Evolutionary conservation across 441 rosid species (phyloP), one percentile per base, ranked within the genome.

Genomic region (Croton laevigatus): DNA sequence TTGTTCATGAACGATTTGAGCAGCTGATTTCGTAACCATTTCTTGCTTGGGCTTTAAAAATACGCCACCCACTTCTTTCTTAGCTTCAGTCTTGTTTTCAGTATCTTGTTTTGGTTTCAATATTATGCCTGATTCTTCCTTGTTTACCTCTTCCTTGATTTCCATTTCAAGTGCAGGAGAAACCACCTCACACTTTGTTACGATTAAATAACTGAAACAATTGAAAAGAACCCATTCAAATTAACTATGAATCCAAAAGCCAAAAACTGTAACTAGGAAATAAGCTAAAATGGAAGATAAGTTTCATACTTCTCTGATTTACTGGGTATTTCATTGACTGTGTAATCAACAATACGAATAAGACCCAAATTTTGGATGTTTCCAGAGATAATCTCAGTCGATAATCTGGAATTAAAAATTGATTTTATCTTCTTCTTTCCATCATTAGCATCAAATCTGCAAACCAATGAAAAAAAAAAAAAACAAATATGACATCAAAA

Each of bases 1-100:
- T 61, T 91, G 96, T 51, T 91, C 97, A 13, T 66, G 80, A 3
- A 91, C 84, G n/a, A 92, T 94, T 80, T 94, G 97, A 70, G 96
- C 91, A 40, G 93, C 98, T 3, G 97, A 94, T 73, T 90, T 90
- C 0, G 94, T 40, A 51, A 86, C 83, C 46, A 71, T 73, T 49
- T 83, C 91, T 66, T 87, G 89, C 79, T 92, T 94, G 0, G 97
- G 89, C 75, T 87, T 90, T 82, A 91, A 73, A 9, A 78, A 42
- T 45, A 90, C 72, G 10, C 88, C 90, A 46, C 75, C 36, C n/a
- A 60, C 80, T 37, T 71, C 79, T 0, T 59, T 48, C 16, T 73
- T 81, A 6, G 22, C 81, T 62, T 70, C 85, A 62, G 14, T 71
- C 1, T 68, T 68, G 0, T 64, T 58, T 58, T 82, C 81, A 44